phyloP scores from a whole-genome alignment of 2,329 filamentous ascomycete species.

The Beauveria asiatica region DNA sequence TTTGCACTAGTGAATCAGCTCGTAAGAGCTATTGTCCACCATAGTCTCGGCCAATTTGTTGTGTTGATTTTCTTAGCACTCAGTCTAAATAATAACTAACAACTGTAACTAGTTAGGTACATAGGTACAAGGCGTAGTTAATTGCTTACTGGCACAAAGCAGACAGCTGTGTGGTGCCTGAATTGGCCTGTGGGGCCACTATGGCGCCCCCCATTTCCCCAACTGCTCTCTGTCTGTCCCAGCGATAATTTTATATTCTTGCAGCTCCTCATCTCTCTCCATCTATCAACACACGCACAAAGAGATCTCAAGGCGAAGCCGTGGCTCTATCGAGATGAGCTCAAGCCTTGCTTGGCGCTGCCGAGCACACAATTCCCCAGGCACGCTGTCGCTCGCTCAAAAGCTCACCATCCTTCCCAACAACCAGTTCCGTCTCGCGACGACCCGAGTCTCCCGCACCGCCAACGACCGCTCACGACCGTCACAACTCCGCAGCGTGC shows the following conservation, averaged over 20 bases:
- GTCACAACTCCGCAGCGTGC: background rate
- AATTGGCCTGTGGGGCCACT: background rate
- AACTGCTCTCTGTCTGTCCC: background rate
- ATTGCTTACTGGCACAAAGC: background rate
- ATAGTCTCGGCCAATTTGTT: no score
- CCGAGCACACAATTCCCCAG: constrained; percentile 16
- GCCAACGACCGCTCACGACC: background rate
- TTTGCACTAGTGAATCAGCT: no score
- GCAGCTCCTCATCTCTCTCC: background rate
- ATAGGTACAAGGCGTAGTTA: background rate
- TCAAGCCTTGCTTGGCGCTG: constrained; percentile 24
- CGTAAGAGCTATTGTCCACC: no score
- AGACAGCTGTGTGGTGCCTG: background rate
- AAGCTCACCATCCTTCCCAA: constrained; percentile 3
- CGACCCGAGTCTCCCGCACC: constrained; percentile 8
- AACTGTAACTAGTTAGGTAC: no score
- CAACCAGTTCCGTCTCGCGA: background rate
- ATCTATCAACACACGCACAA: background rate
- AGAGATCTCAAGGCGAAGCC: background rate
- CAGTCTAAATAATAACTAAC: no score
- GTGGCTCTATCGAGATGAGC: constrained; percentile 21
- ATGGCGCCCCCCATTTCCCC: background rate
- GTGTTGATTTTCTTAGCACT: background rate
- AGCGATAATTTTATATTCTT: background rate
- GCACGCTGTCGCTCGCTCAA: constrained; percentile 13